Evolutionary conservation across 2,329 filamentous ascomycete species (phyloP), one percentile per base, ranked within the genome.

Genomic region (Arthrobotrys entomopaga): DNA sequence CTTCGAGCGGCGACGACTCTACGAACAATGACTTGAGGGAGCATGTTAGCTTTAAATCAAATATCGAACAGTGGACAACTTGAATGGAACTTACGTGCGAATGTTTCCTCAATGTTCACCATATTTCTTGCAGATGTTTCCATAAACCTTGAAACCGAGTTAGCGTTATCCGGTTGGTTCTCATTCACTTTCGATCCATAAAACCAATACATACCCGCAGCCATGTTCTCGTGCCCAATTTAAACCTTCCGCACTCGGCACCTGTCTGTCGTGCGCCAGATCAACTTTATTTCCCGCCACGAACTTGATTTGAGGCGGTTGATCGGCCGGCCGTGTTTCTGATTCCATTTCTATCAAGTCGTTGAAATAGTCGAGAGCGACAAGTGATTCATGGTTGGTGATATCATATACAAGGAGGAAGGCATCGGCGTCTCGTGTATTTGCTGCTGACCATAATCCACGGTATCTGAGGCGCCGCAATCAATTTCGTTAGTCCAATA

Each of bases 351-450:
- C 90, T 80, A 95, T 92, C 80, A 95, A 85, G 77, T 92, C 89
- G 83, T 91, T 90, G 82, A 93, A 95, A 82, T 92, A 91, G 77
- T 89, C 85, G 57, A 95, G 85, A 11, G 88, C 88, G 57, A 90
- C 86, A 76, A 95, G 86, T 48, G 88, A 90, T 79, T 87, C 85
- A 70, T 82, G 81, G 49, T 87, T 87, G 0, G 91, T 95, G 82
- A 95, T 94, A 83, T 95, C 91, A 86, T 95, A 95, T 78, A 95
- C 91, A 78, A 95, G 86, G 20, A 95, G 85, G 83, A 94, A 95
- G 76, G 91, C 91, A 80, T 95, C 91, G 75, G 90, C 90, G 80
- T 87, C 86, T 42, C 69, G 54, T 15, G 94, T 87, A 81, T 93
- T 94, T 22, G 89, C 89, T 38, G 88, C 86, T 0, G 90, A 91